Base-by-base conservation (phyloP, 306 rosid species). In the Cicer yamashitae region DNA sequence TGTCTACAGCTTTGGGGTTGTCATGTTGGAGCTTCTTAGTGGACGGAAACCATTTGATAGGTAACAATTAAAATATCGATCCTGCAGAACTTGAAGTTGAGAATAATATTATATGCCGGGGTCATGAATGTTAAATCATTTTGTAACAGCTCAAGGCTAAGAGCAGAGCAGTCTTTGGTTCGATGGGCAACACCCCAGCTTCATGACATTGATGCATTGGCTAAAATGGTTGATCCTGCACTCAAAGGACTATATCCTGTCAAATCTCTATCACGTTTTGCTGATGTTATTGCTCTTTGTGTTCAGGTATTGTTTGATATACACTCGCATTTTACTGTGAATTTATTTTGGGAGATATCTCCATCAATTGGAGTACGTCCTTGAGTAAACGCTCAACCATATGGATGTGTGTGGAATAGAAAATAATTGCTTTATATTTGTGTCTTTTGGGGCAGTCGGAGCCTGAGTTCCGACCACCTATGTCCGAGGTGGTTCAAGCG, bases 401-500 rank as follows among this genome's bases (percentile, higher is more conserved):
- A 56, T 20, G 13, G 1, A 7, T 20, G 7, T 17, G 11, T n/a
- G 4, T 25, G 22, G 18, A 57, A 47, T 67, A 22, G 75, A 61
- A 47, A 61, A 61, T 46, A n/a, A 64, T 48, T 63, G 53, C 30
- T 18, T 48, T 63, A 25, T 73, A 0, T 45, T 73, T 30, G 37
- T 30, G 37, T 30, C 37, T 52, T 60, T 78, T 59, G 83, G 67
- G 60, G 81, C 96, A 94, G 99, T 83, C 87, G 18, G 99, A 94
- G 76, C 97, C 99, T n/a, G 99, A 94, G 74, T 94, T 94, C 52
- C 91, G 99, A 86, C 99, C 99, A 56, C 97, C 97, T 0, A 94
- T 94, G 99, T 94, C 99, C 0, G 99, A 94, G 82, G 99, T 94
- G 67, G 99, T 94, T 54, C 89, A 94, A 77, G 96, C 96, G 15